Evolutionary conservation across 2,329 filamentous ascomycete species (phyloP).

Genomic region (Xylaria sp.): DNA sequence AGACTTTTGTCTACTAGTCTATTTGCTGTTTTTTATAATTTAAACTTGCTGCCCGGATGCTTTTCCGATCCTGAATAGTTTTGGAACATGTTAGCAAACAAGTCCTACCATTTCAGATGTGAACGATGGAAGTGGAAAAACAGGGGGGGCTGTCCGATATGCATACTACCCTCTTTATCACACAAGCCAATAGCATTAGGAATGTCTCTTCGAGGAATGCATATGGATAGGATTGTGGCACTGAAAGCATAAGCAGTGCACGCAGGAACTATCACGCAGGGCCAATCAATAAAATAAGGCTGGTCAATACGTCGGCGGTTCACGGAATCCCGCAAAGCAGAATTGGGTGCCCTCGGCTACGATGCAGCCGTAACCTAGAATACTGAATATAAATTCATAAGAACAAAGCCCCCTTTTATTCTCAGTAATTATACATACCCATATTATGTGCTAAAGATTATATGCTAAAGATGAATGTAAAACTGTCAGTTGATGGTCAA

Average conservation of each 20-base stretch:
- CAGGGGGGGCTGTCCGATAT: conserved; percentile 8
- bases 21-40: too few relatives aligned
- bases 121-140: conserved; percentile 8
- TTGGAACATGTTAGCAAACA: too few relatives aligned
- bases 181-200: conserved; percentile 17
- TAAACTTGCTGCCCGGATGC: too few relatives aligned
- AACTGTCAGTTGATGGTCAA: conserved; percentile 29
- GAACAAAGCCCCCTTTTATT: conserved; percentile 13
- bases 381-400: conserved; percentile 8
- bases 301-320: conserved; percentile 5
- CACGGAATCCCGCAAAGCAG: conserved; percentile 10
- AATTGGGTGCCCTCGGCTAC: not conserved
- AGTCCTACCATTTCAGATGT: too few relatives aligned
- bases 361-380: not conserved
- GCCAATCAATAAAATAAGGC: conserved; percentile 21
- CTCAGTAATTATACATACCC: conserved; percentile 6
- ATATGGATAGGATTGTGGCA: conserved; percentile 8
- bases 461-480: conserved; percentile 26
- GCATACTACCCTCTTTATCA: conserved; percentile 17
- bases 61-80: too few relatives aligned
- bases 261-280: conserved; percentile 2
- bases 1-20: too few relatives aligned
- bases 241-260: conserved; percentile 14
- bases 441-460: conserved; percentile 19
- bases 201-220: conserved; percentile 7